phyloP scores from a whole-genome alignment of 1,284 basidiomycete species.

The Ceratobasidium sp. region DNA sequence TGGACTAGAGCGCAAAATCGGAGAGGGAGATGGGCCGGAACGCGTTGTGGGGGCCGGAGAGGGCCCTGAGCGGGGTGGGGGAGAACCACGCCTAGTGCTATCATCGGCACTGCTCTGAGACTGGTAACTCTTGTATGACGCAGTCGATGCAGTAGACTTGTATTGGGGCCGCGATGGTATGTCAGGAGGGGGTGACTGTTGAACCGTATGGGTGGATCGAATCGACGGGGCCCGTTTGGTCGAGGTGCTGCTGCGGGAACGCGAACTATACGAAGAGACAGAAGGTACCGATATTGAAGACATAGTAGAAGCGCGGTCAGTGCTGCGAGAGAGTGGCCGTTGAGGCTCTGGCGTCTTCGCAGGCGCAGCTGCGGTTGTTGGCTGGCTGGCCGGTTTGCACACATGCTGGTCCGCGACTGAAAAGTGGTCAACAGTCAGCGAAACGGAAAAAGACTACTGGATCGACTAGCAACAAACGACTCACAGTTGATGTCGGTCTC shows the following conservation, averaged over 20 bases:
- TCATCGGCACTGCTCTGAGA: constrained; percentile 21
- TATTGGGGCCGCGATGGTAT: constrained; percentile 7
- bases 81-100: constrained; percentile 3
- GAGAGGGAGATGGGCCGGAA: constrained; percentile 3
- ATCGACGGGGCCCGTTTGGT: constrained; percentile 26
- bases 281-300: constrained; percentile 29
- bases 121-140: constrained; percentile 23
- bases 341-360: constrained; percentile 45
- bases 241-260: constrained; percentile 38
- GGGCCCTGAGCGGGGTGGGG: constrained; percentile 16
- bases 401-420: constrained; percentile 56
- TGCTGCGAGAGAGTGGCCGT: constrained; percentile 42
- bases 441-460: constrained; percentile 72
- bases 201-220: constrained; percentile 31
- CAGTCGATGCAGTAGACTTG: constrained; percentile 35
- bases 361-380: constrained; percentile 55
- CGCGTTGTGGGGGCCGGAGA: constrained; percentile 27
- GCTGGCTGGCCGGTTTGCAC: constrained; percentile 51
- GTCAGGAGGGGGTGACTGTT: constrained; percentile 17
- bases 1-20: constrained; percentile 1
- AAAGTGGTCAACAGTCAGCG: constrained; percentile 73
- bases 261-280: constrained; percentile 31
- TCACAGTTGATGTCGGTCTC: constrained; percentile 36
- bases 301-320: constrained; percentile 23
- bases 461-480: constrained; percentile 39